phyloP scores from a whole-genome alignment of 768 basidiomycete genomes.

The Amyloporia xantha region DNA sequence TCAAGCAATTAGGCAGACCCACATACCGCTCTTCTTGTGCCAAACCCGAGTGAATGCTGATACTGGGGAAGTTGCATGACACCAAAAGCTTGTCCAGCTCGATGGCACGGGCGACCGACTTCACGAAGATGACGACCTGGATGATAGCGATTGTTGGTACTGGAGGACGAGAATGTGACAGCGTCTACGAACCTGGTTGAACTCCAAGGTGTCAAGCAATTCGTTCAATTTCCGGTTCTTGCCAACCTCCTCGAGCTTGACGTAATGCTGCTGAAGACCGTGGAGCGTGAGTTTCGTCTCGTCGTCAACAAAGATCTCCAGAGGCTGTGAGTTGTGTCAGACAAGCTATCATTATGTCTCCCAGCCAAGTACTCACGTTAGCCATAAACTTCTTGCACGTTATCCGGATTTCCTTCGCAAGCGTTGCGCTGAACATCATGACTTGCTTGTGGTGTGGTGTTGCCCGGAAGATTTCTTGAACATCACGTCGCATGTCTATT shows the following conservation, averaged over 20 bases:
- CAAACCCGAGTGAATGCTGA: conserved; percentile 92
- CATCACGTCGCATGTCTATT: conserved; percentile 99
- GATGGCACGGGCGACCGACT: conserved; percentile 94
- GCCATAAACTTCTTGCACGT: conserved; percentile 99
- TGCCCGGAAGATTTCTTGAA: conserved; percentile 99
- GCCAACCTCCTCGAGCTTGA: conserved; percentile 89
- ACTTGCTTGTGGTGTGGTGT: conserved; percentile 99
- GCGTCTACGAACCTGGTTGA: conserved; percentile 77
- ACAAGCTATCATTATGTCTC: background rate
- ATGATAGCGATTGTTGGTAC: background rate
- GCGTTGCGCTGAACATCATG: conserved; percentile 99
- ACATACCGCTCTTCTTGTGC: conserved; percentile 94
- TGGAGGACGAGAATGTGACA: background rate
- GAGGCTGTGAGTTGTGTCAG: conserved; percentile 52
- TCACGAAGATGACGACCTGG: conserved; percentile 98
- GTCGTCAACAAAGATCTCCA: conserved; percentile 99
- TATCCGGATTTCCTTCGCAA: conserved; percentile 92
- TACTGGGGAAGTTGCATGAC: conserved; percentile 97
- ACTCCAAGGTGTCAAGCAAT: conserved; percentile 90
- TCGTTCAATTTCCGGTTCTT: conserved; percentile 99
- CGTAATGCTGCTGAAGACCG: conserved; percentile 97
- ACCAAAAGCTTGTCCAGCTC: conserved; percentile 94
- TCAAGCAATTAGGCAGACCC: too few species aligned
- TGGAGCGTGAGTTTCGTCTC: conserved; percentile 98
- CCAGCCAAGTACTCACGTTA: conserved; percentile 58